Evolutionary conservation across 306 rosid genomes (phyloP).

Genomic region (Lathyrus aphaca): DNA sequence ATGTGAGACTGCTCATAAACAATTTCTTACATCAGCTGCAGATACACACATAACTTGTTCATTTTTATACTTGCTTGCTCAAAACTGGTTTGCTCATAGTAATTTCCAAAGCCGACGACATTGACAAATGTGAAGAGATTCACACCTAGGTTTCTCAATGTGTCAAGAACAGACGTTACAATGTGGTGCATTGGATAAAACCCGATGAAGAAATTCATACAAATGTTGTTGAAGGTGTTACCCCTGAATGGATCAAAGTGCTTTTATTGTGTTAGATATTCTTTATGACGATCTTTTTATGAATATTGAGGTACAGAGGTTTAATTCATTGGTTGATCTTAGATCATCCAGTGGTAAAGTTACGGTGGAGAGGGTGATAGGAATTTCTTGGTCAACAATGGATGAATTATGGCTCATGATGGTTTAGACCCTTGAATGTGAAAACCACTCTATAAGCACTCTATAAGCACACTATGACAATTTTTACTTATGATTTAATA

Average conservation of each 20-base stretch:
- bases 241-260: not conserved
- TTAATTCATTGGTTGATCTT: not conserved
- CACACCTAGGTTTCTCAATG: not conserved
- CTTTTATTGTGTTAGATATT: not conserved
- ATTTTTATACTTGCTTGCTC: too few species aligned
- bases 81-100: not conserved
- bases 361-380: conserved; percentile 33
- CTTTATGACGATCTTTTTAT: not conserved
- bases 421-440: too few species aligned
- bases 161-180: not conserved
- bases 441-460: too few species aligned
- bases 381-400: too few species aligned
- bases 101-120: not conserved
- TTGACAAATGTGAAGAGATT: not conserved
- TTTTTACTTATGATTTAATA: too few species aligned
- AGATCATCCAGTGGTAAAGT: conserved; percentile 11
- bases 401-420: too few species aligned
- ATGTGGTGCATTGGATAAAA: conserved; percentile 30
- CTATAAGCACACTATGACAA: too few species aligned
- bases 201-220: not conserved
- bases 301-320: conserved; percentile 35
- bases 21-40: too few species aligned
- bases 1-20: too few species aligned
- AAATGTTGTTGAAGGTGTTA: not conserved
- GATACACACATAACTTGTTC: too few species aligned